phyloP scores from a whole-genome alignment of 352 stramenopile genomes.

The Bremia lactucae region DNA sequence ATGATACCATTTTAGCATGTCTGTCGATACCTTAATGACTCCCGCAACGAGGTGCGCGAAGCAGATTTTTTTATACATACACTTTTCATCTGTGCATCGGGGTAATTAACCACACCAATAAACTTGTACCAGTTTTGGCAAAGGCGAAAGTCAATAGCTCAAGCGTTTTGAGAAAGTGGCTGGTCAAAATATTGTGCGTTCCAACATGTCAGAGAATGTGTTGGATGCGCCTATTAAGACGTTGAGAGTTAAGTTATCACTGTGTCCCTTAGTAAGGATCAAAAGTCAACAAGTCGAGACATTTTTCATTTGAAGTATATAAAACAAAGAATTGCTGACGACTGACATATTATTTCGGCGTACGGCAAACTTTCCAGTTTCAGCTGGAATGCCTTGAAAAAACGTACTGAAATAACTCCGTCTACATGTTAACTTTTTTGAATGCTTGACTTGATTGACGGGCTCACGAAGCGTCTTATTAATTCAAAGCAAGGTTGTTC shows the following conservation, averaged over 20 bases:
- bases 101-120: conserved; percentile 44
- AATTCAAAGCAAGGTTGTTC: conserved; percentile 69
- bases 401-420: conserved; percentile 23
- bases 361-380: conserved; percentile 6
- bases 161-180: conserved; percentile 21
- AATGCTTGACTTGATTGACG: conserved; percentile 56
- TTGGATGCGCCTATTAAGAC: neutral
- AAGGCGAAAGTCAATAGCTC: conserved; percentile 43
- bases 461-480: conserved; percentile 54
- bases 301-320: too few species aligned
- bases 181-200: conserved; percentile 9
- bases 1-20: conserved; percentile 29
- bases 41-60: conserved; percentile 74
- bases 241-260: conserved; percentile 4
- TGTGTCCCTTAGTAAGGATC: neutral
- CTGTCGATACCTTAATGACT: conserved; percentile 59
- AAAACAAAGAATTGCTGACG: too few species aligned
- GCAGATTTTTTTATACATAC: conserved; percentile 43
- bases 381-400: conserved; percentile 39
- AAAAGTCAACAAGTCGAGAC: too few species aligned
- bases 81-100: conserved; percentile 24
- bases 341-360: too few species aligned
- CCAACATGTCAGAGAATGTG: neutral
- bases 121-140: conserved; percentile 28
- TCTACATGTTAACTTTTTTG: conserved; percentile 23